A percentile compares a stretch with the other conserved stretches of the same genome.
Evolutionary conservation across 179 eudicot species (phyloP).

Genomic region (Corrigiola litoralis): DNA sequence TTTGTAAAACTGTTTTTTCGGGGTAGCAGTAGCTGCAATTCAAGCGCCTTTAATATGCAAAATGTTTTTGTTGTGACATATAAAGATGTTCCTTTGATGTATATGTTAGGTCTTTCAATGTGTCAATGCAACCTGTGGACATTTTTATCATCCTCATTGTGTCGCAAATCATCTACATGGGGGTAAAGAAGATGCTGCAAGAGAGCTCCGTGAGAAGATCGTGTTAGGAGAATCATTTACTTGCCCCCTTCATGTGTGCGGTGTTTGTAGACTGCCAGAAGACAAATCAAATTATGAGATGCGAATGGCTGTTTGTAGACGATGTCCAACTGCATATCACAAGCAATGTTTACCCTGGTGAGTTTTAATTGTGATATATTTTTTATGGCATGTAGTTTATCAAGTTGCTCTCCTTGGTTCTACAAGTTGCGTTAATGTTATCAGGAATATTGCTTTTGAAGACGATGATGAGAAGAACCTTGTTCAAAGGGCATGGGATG

Average conservation of each 20-base stretch:
- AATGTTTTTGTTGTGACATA: not conserved
- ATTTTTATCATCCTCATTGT: slow-evolving; percentile 77
- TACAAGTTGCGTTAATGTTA: slow-evolving; percentile 17
- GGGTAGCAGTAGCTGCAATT: too few species aligned
- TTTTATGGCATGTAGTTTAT: not conserved
- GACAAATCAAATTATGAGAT: slow-evolving; percentile 33
- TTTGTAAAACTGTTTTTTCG: slow-evolving; percentile 59
- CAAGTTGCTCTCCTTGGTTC: not conserved
- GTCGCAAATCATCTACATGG: slow-evolving; percentile 62
- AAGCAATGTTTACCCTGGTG: slow-evolving; percentile 81
- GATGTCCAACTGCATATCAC: slow-evolving; percentile 86
- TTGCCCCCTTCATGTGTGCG: slow-evolving; percentile 70
- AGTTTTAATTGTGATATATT: not conserved
- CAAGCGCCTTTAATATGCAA: too few species aligned
- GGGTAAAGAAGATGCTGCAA: slow-evolving; percentile 37
- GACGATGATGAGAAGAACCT: slow-evolving; percentile 22
- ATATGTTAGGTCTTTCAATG: slow-evolving; percentile 66
- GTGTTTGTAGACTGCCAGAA: slow-evolving; percentile 54
- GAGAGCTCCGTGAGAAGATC: slow-evolving; percentile 41
- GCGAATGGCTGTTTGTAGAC: slow-evolving; percentile 85
- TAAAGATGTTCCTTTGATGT: not conserved
- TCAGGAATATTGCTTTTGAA: slow-evolving; percentile 57
- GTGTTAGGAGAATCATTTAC: slow-evolving; percentile 64
- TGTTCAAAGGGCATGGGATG: slow-evolving; percentile 77
- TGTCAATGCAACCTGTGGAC: slow-evolving; percentile 74